Evolutionary conservation across 1,284 basidiomycete species (phyloP).

Genomic region (Pseudozyma tsukubaensis): DNA sequence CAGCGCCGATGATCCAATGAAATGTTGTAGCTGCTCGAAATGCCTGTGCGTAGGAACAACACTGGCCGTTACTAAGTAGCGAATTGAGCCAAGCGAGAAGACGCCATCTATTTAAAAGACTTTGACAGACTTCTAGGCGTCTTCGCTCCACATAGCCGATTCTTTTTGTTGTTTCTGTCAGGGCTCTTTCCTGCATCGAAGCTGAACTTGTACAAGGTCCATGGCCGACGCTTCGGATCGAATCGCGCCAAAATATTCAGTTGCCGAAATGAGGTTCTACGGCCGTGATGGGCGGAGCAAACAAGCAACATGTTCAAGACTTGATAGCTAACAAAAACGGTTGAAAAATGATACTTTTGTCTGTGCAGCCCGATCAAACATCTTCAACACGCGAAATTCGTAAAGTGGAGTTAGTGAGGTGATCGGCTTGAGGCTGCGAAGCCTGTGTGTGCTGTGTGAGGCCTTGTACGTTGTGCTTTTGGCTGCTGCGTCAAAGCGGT

Average conservation of each 20-base stretch:
- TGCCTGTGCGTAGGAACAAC: not conserved
- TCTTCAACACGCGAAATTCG: not conserved
- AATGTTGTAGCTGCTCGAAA: no score
- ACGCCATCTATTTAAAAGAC: not conserved
- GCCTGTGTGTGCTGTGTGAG: slow-evolving; percentile 1
- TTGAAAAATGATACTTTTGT: no score
- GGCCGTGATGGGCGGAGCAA: no score
- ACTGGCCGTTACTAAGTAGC: not conserved
- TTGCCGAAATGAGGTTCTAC: no score
- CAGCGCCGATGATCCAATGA: no score
- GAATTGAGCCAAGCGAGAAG: not conserved
- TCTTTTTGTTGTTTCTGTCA: no score
- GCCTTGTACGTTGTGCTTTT: not conserved
- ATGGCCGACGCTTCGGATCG: no score
- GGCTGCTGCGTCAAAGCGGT: not conserved
- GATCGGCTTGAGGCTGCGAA: slow-evolving; percentile 27
- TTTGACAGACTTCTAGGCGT: not conserved
- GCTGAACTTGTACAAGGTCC: no score
- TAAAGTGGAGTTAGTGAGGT: slow-evolving; percentile 38
- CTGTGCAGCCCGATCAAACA: not conserved
- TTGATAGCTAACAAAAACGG: no score
- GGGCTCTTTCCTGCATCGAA: no score
- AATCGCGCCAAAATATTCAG: no score
- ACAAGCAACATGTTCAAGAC: no score
- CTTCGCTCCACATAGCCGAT: slow-evolving; percentile 1